Evolutionary conservation across 495 filamentous ascomycete species (phyloP), one percentile per base, ranked within the genome.

Genomic region (Peziza echinospora): DNA sequence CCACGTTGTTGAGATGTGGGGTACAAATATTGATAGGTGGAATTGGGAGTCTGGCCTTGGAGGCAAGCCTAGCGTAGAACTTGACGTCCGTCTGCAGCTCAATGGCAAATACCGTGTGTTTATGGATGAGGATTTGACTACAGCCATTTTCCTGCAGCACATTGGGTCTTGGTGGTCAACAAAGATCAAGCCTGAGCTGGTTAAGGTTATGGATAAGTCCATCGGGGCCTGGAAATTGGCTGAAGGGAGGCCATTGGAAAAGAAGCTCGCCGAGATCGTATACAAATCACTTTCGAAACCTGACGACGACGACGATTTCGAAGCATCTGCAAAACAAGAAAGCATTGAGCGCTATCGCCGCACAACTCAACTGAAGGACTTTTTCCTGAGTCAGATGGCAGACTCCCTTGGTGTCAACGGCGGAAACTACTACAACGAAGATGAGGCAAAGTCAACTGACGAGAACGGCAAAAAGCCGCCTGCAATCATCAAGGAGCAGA

Each of bases 1-100:
- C 1, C 75, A 81, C 54, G 76, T 81, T 13, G 58, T 82, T 37
- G 81, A 79, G 51, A 76, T 81, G 73, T 64, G 76, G 10, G 66
- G 78, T 40, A 64, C 71, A 0, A 61, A 71, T 3, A 54, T 80
- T 10, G 62, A 69, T 0, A 67, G 61, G 19, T 82, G 77, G 77
- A 58, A 60, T n/a, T 82, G 75, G 76, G 67, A 66, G 6, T 13
- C 13, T 37, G 30, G 28, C 13, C 13, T 37, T 3, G 30, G 6
- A 2, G 30, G 30, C 30, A 46, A 56, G 0, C 62, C 65, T 19
- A 67, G 64, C 4, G 60, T 81, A 5, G 61, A 65, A 0, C 46
- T 82, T 1, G 74, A 78, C 44, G 70, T 75, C 64, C 65, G 72
- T 24, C 67, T 73, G 10, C 70, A 78, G 46, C 60, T 81, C 25